phyloP scores from a whole-genome alignment of 768 basidiomycete genomes.

The Tephrocybe sp. region DNA sequence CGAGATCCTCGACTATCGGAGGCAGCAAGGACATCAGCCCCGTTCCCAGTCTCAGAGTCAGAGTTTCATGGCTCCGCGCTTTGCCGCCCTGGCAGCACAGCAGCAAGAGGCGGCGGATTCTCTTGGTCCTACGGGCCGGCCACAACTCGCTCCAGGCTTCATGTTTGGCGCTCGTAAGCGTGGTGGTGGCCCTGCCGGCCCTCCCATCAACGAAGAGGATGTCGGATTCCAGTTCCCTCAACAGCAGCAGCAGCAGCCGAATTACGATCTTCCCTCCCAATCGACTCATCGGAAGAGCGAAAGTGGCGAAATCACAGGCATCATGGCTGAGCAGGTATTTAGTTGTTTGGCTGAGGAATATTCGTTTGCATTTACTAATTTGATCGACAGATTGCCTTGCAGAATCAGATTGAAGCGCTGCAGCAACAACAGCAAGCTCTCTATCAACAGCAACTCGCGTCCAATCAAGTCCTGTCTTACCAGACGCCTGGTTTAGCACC shows the following conservation, averaged over 20 bases:
- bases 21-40: conserved; percentile 59
- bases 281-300: conserved; percentile 56
- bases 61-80: conserved; percentile 87
- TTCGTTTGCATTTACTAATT: conserved; percentile 1
- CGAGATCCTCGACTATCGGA: conserved; percentile 67
- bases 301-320: conserved; percentile 77
- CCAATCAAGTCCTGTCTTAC: conserved; percentile 80
- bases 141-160: conserved; percentile 89
- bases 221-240: conserved; percentile 80
- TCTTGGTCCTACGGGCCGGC: conserved; percentile 75
- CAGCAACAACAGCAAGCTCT: conserved; percentile 90
- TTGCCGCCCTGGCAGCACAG: conserved; percentile 75
- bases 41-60: conserved; percentile 81
- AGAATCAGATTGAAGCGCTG: conserved; percentile 86
- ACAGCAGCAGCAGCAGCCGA: conserved; percentile 31
- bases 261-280: conserved; percentile 24
- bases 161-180: conserved; percentile 80
- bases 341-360: neutral
- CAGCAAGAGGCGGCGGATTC: conserved; percentile 68
- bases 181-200: conserved; percentile 55
- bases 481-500: conserved; percentile 76
- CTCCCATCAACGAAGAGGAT: conserved; percentile 81
- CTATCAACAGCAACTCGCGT: conserved; percentile 88
- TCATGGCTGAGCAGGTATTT: conserved; percentile 97
- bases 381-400: conserved; percentile 89